Evolutionary conservation across 73 alveolate genomes (phyloP).

Genomic region (Paramecium bursaria): DNA sequence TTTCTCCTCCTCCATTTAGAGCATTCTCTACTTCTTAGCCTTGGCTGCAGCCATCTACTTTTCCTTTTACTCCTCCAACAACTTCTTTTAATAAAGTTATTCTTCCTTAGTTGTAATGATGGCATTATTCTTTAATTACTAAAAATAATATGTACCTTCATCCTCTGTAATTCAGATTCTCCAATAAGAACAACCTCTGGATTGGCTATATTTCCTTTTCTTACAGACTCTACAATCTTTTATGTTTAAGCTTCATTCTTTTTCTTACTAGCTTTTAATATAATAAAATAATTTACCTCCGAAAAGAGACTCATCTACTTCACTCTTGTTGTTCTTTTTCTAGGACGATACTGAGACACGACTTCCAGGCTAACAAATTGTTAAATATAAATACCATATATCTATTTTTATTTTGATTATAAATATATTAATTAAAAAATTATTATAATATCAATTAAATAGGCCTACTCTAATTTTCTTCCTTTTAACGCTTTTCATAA

Average conservation of each 20-base stretch:
- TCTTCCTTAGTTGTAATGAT: slow-evolving; percentile 70
- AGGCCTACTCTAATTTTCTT: slow-evolving; percentile 13
- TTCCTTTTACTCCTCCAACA: slow-evolving; percentile 68
- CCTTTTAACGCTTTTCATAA: slow-evolving; percentile 30
- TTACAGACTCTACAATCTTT: slow-evolving; percentile 52
- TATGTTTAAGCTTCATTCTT: slow-evolving; percentile 21
- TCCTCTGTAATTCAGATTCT: slow-evolving; percentile 66
- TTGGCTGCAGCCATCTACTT: slow-evolving; percentile 72
- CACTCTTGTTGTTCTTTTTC: not conserved
- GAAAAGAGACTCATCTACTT: not conserved
- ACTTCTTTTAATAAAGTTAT: slow-evolving; percentile 59
- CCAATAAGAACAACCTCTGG: slow-evolving; percentile 70
- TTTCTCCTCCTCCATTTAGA: slow-evolving; percentile 71
- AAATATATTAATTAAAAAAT: not conserved
- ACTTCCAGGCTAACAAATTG: not conserved
- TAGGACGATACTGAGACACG: not conserved
- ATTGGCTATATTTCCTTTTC: slow-evolving; percentile 64
- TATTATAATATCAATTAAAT: slow-evolving; percentile 23
- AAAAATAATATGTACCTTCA: slow-evolving; percentile 58
- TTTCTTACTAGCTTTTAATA: slow-evolving; percentile 27
- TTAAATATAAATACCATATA: not conserved
- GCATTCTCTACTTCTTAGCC: slow-evolving; percentile 68
- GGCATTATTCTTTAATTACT: slow-evolving; percentile 60
- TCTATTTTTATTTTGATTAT: slow-evolving; percentile 2
- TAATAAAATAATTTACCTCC: not conserved